These are phyloP conservation scores for Dothideomycetes sp. DNA, from an alignment of 2,329 filamentous ascomycete genomes.

Conservation along the genomic window DNA sequence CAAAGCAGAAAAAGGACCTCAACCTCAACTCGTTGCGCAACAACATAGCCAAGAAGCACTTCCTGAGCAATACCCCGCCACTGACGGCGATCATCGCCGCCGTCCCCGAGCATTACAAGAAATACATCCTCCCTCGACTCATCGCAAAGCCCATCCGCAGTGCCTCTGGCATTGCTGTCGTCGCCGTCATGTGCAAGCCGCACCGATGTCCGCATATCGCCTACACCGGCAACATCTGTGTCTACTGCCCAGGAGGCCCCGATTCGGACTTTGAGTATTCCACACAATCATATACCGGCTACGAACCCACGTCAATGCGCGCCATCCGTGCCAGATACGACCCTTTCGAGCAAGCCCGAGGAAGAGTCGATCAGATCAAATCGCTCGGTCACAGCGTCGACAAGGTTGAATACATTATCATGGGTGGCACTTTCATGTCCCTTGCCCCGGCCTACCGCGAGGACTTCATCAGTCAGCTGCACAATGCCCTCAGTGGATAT, in stretches of 20 bases:
- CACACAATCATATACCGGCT: slow-evolving; percentile 96
- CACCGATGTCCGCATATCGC: slow-evolving; percentile 96
- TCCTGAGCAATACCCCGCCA: slow-evolving; percentile 74
- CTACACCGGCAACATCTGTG: slow-evolving; percentile 97
- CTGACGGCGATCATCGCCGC: slow-evolving; percentile 95
- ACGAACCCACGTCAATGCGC: slow-evolving; percentile 97
- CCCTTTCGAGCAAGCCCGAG: slow-evolving; percentile 92
- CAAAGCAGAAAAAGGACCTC: slow-evolving; percentile 68
- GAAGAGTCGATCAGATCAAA: slow-evolving; percentile 93
- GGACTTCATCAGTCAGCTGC: slow-evolving; percentile 86
- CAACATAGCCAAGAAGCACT: slow-evolving; percentile 87
- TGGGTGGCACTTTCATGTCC: slow-evolving; percentile 99
- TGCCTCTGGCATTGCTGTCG: slow-evolving; percentile 92
- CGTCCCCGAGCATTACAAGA: slow-evolving; percentile 99
- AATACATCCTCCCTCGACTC: slow-evolving; percentile 92
- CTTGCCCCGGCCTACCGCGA: slow-evolving; percentile 80
- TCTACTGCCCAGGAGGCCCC: slow-evolving; percentile 94
- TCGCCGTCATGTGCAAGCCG: slow-evolving; percentile 99
- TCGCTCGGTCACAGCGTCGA: slow-evolving; percentile 92
- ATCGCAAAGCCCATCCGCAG: slow-evolving; percentile 95
- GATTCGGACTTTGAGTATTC: slow-evolving; percentile 99
- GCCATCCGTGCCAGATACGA: slow-evolving; percentile 95
- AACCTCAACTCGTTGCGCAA: slow-evolving; percentile 84
- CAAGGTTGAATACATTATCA: slow-evolving; percentile 99
- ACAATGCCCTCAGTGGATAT: slow-evolving; percentile 94